phyloP scores from a whole-genome alignment of 2,329 filamentous ascomycete species.

The Orbilia quercus region DNA sequence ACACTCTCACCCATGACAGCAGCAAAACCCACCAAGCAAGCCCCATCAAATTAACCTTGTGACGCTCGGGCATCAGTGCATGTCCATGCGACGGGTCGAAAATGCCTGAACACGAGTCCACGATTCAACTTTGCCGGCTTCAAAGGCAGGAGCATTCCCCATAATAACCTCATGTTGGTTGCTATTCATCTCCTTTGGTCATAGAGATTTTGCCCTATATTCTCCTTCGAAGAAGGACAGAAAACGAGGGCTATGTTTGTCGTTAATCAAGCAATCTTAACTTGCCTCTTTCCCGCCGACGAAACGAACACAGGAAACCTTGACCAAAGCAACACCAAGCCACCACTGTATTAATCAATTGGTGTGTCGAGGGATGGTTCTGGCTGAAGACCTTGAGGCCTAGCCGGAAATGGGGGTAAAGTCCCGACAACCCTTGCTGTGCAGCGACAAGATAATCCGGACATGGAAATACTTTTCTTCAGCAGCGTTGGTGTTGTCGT shows the following conservation, averaged over 20 bases:
- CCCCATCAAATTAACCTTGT: constrained; percentile 42
- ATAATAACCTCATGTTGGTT: neutral
- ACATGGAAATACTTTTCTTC: neutral
- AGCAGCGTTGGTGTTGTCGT: no score
- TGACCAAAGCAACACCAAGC: no score
- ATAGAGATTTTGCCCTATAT: no score
- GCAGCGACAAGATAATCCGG: constrained; percentile 35
- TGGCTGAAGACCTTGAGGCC: constrained; percentile 35
- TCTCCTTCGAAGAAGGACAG: no score
- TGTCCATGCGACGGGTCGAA: constrained; percentile 46
- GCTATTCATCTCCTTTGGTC: neutral
- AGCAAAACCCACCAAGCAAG: constrained; percentile 4
- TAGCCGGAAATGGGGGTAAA: constrained; percentile 50
- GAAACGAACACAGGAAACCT: no score
- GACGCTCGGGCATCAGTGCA: constrained; percentile 55
- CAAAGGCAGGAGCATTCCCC: neutral
- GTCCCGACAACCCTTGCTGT: constrained; percentile 44
- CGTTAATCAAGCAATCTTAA: no score
- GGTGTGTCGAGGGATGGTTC: neutral
- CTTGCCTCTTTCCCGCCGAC: no score
- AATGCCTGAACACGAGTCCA: constrained; percentile 15
- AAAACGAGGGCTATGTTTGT: no score
- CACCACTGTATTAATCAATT: no score
- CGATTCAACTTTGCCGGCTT: neutral
- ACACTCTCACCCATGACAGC: constrained; percentile 23